Base-by-base conservation (phyloP, 441 rosid species). In the Erodium texanum region DNA sequence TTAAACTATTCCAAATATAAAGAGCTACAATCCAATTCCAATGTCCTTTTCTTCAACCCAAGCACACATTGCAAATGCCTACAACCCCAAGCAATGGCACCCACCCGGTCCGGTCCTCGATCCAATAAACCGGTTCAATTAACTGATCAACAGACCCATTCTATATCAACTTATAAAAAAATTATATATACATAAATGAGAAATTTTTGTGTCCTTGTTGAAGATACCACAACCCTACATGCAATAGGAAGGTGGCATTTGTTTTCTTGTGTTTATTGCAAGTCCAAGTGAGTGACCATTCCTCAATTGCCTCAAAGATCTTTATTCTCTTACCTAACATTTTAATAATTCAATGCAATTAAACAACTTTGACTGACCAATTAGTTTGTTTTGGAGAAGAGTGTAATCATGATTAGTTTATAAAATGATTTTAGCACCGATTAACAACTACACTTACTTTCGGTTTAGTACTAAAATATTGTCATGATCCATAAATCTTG, bases 161-260 rank as follows among this genome's bases (percentile, higher is more conserved):
- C 29, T 1, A 27, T 27, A n/a, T n/a, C n/a, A n/a, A n/a, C n/a
- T n/a, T n/a, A n/a, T n/a, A n/a, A n/a, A n/a, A n/a, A n/a, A n/a
- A n/a, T n/a, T n/a, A n/a, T n/a, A n/a, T n/a, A n/a, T n/a, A n/a
- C n/a, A n/a, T n/a, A n/a, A n/a, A n/a, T n/a, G n/a, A n/a, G n/a
- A n/a, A n/a, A n/a, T n/a, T n/a, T 34, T 34, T 34, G 65, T 24
- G 18, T 68, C 29, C 34, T 65, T 36, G 65, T 62, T 72, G 65
- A 12, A 72, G 43, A 66, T 66, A n/a, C 14, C 71, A 62, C 52
- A 22, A 56, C 71, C 71, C 24, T 66, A 45, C 16, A 45, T 45
- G 41, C 41, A 34, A 34, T 34, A 12, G 20, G 59, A 18, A n/a
- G 20, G 20, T 52, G 22, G 59, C 59, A 12, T 52, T 52, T 52